phyloP scores from a whole-genome alignment of 441 rosid genomes.

The Mallotus repandus region DNA sequence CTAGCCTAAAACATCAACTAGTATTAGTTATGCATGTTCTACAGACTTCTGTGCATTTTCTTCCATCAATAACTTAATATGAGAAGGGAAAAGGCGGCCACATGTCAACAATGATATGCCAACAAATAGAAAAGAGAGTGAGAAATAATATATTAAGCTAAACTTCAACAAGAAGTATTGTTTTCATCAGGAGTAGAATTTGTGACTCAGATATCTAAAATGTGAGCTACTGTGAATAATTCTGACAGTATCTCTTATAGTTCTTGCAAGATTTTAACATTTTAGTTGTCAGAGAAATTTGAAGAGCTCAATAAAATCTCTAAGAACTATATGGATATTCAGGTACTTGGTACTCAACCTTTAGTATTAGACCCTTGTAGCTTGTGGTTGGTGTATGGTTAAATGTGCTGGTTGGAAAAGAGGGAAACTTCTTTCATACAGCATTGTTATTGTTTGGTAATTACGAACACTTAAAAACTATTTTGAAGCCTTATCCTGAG shows the following conservation, averaged over 20 bases:
- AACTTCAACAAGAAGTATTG: neutral
- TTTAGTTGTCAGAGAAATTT: too few species aligned
- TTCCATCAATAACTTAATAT: neutral
- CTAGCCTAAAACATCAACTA: neutral
- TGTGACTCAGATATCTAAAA: conserved; percentile 1
- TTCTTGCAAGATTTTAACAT: too few species aligned
- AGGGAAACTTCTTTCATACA: neutral
- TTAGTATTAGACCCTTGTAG: neutral
- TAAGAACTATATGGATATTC: neutral
- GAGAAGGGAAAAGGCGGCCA: neutral
- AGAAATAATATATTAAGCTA: neutral
- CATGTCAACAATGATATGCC: neutral
- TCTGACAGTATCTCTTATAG: too few species aligned
- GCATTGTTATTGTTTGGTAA: neutral
- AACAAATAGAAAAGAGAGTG: neutral
- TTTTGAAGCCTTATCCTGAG: neutral
- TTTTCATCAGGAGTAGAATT: neutral
- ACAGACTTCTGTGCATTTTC: neutral
- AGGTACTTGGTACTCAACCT: neutral
- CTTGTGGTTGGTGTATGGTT: neutral
- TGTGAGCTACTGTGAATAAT: neutral
- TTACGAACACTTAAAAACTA: neutral
- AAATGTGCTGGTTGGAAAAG: neutral
- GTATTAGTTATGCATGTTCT: neutral
- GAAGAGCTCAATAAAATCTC: too few species aligned